Conservation (phyloP, 495 filamentous ascomycete species). For the Tuber microsphaerosporum region DNA sequence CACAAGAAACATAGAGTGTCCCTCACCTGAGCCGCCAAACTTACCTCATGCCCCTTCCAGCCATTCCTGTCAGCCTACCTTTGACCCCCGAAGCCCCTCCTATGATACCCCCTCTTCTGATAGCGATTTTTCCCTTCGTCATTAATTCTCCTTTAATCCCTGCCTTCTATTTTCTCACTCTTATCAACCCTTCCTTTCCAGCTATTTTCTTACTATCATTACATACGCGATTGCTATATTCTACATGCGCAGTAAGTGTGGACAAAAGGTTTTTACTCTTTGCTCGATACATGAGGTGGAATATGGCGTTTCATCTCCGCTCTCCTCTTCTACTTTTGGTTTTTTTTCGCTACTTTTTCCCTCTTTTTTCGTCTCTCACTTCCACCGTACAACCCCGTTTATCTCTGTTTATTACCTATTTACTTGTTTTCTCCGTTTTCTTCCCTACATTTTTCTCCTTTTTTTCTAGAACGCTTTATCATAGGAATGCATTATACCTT, state of each 20-base stretch:
- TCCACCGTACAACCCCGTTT: background rate
- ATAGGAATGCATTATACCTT: background rate
- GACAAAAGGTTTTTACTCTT: too few species aligned
- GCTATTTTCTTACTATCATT: too few species aligned
- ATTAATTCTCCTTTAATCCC: too few species aligned
- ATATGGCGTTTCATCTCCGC: background rate
- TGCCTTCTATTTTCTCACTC: too few species aligned
- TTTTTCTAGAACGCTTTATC: background rate
- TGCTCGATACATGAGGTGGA: too few species aligned
- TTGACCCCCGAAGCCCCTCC: too few species aligned
- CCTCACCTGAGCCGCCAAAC: background rate
- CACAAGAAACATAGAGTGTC: too few species aligned
- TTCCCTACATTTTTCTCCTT: background rate
- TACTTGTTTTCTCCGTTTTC: background rate
- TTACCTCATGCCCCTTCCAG: background rate
- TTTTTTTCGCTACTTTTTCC: background rate
- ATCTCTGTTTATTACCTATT: background rate
- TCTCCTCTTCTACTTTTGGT: background rate
- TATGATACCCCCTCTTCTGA: too few species aligned
- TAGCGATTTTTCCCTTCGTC: too few species aligned
- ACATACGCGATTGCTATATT: too few species aligned
- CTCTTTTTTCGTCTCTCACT: background rate
- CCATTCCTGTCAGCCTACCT: background rate
- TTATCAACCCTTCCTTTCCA: too few species aligned
- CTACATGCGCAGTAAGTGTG: too few species aligned